Base-by-base conservation (phyloP, 2,329 filamentous ascomycete genomes). In the Parascedosporium putredinis region DNA sequence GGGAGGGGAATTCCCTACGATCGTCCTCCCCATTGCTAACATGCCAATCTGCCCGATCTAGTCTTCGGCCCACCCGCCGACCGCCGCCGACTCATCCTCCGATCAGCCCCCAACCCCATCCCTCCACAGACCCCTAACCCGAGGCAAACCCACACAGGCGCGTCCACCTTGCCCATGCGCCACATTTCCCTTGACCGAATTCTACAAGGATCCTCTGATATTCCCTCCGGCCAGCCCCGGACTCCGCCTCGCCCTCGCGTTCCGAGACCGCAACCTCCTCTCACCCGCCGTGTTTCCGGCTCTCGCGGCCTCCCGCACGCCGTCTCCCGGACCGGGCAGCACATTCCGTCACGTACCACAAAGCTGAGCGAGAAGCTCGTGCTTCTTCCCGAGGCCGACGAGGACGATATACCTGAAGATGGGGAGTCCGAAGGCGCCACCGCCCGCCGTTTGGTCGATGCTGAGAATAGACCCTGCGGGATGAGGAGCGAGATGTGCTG, bases 301-400 rank as follows among this genome's bases (percentile, higher is more conserved):
- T 50, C 56, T 3, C 59, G 65, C 12, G 67, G 68, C 9, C 62
- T 73, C 33, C 69, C 71, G 24, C 64, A 10, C 55, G 56, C n/a
- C 64, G 62, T 27, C 58, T 68, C 18, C 64, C 66, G 45, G 65
- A 67, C 36, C 68, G 74, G 4, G 53, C 75, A 79, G 50, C 76
- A 73, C 42, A 68, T 96, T 56, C 93, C 91, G 0, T 84, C 88
- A 5, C 79, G 93, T 49, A 94, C 89, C 33, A 94, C 88, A 24
- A 96, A 97, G 66, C 84, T 95, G 55, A 95, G 88, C 64, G 88
- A 97, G 70, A 97, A 97, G 68, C 74, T 98, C n/a, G 93, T 98
- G 0, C 73, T 97, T 31, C 75, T 98, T 12, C 93, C 93, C 1
- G 91, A 96, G 61, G 85, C 89, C 1, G 73, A 74, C 3, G 76